Evolutionary conservation across 2,329 filamentous ascomycete species (phyloP), one percentile per base, ranked within the genome.

Genomic region (Calonectria honghensis): DNA sequence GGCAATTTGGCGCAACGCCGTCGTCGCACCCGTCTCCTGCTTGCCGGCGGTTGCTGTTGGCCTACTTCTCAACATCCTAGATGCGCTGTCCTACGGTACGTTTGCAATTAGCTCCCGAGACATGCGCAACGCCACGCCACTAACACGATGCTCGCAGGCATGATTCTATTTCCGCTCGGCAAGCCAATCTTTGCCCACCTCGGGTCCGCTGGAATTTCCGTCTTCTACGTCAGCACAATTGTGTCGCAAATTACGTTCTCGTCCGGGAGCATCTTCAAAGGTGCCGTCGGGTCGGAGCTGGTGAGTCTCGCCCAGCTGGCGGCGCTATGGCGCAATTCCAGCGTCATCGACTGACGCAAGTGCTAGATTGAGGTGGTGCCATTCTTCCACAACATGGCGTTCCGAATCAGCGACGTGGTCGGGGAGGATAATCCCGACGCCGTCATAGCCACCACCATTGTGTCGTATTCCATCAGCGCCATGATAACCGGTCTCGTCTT

Each of bases 301-400:
- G 92, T 93, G 86, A 78, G 89, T 85, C 14, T 45, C 24, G 4
- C 14, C 52, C 48, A 16, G 24, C 7, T 10, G 32, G 14, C 6
- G 6, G 14, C 6, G 6, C 18, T 41, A 31, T 57, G 3, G 35
- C n/a, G 39, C 72, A 27, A 63, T 20, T 50, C 14, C 24, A 24
- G 18, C 39, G 20, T 51, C 51, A 9, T 27, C 27, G 41, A 68
- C 72, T 78, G 52, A 76, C 73, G 65, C 20, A 10, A 10, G 64
- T 75, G 27, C 13, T 76, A 94, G 91, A 99, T 98, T 78, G 97
- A 99, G 86, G 96, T 98, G 1, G 96, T 99, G 0, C 97, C 96
- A 0, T 99, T 99, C 86, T 98, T 99, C 84, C 97, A 99, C 86
- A 98, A 96, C 81, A 99, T 99, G 96, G 96, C 97, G 0, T 93